These are phyloP conservation scores for Sporothrix inflata DNA, from an alignment of 2,329 filamentous ascomycete genomes.

Conservation along the genomic window DNA sequence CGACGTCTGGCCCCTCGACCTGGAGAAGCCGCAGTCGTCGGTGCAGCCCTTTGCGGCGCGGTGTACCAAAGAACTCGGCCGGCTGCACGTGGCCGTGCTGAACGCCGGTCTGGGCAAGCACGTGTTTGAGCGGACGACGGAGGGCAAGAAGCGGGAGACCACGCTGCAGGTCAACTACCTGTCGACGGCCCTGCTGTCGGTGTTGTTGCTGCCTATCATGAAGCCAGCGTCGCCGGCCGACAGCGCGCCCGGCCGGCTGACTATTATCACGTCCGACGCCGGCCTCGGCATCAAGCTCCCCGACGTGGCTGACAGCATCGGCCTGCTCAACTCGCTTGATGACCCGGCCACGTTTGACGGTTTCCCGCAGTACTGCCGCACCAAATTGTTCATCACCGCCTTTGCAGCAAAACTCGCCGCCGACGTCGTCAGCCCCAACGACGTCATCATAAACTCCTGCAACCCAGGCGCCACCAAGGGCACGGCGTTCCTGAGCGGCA, in stretches of 20 bases:
- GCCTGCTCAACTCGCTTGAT: neutral
- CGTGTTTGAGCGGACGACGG: neutral
- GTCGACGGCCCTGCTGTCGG: neutral
- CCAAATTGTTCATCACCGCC: neutral
- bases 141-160: slow-evolving; percentile 4
- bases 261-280: neutral
- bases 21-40: neutral
- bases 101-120: neutral
- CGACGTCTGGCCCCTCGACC: neutral
- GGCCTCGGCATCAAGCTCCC: neutral
- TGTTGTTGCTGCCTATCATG: neutral
- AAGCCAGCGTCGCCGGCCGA: neutral
- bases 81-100: neutral
- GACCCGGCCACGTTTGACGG: neutral
- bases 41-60: neutral
- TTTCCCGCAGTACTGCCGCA: neutral
- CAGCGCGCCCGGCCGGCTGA: neutral
- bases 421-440: neutral
- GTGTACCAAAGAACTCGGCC: neutral
- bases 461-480: slow-evolving; percentile 7
- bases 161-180: slow-evolving; percentile 7
- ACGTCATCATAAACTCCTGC: neutral
- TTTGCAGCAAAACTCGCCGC: neutral
- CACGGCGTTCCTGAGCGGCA: neutral
- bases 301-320: neutral